Base-by-base conservation (phyloP, 345 rosid species). In the Aquilaria malaccensis region DNA sequence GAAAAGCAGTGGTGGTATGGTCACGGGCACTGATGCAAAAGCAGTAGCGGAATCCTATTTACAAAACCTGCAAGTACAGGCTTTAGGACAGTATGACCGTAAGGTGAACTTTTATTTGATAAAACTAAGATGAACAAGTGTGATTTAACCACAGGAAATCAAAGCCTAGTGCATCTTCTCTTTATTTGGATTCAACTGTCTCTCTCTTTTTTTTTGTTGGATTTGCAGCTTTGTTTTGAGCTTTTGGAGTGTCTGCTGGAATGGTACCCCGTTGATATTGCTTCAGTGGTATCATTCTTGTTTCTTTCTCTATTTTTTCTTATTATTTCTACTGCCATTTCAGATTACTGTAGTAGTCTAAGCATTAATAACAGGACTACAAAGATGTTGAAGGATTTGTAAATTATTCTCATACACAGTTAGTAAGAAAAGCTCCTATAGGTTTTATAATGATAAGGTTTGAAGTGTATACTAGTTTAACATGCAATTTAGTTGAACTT, bases 151-250 rank as follows among this genome's bases (percentile, higher is more conserved):
- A 33, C 15, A 33, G 7, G 7, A 37, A 37, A 37, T 37, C 7
- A 37, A 37, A 37, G 5, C 43, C 7, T 37, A 37, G 43, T 37
- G 43, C 43, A 4, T 37, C 43, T 53, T 52, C 29, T 52, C 29
- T 5, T 9, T 22, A 22, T 22, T 63, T 58, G 7, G 13, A 47
- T 3, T 69, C 32, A n/a, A 58, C 56, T 66, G 50, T 66, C 64
- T 57, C 54, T 53, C 58, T 54, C 33, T 59, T 51, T 50, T 51
- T 2, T 32, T 63, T 63, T 13, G 48, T 61, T 71, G 9, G 45
- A 66, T 58, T 72, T 80, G 80, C 85, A 94, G 97, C 87, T 90
- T 52, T 78, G 77, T 82, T 90, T 90, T 74, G 87, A 90, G 75
- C 92, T 94, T 67, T 58, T 84, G 76, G 96, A 90, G 63, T 79